Base-by-base conservation (phyloP, 331 rosid species). In the Saraca asoca region DNA sequence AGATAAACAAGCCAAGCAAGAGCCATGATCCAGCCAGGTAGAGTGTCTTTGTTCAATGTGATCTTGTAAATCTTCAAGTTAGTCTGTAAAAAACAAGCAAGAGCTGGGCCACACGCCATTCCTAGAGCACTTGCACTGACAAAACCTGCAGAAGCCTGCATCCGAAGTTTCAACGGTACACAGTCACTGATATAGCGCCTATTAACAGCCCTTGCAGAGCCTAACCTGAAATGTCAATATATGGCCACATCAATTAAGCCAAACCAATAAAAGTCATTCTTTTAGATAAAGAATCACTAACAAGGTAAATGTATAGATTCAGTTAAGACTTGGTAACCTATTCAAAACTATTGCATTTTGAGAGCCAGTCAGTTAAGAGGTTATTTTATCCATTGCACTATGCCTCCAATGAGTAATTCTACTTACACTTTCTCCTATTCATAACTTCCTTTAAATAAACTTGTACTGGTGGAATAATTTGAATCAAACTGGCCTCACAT, bases 71-170 rank as follows among this genome's bases (percentile, higher is more conserved):
- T 72, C 71, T 64, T 90, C 64, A 90, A 94, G 66, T 88, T 42
- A 12, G 74, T 86, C 75, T 90, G 97, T 38, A 94, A 89, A 5
- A 90, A 64, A 51, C 89, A 87, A 53, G 95, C 97, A 33, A 94
- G 74, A 67, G 97, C 99, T 51, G 99, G 99, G 77, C 99, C 99
- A 79, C 97, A 88, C 38, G 99, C 97, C 99, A 94, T 94, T 75
- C 99, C 99, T 7, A 94, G 80, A 66, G 99, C 99, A 63, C 99
- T 90, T 53, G 96, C 99, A 73, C 97, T 90, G 15, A 94, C 99
- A 79, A 94, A 94, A 53, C 83, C 97, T 5, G 99, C 99, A 14
- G 99, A 94, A 14, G 99, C 99, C 71, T 86, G 92, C 95, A 94
- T 81, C 64, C 96, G 86, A 61, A 70, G 68, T 79, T 82, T 90